Base-by-base conservation (phyloP, 169 alveolate genomes). In the Plasmodium malariae region DNA sequence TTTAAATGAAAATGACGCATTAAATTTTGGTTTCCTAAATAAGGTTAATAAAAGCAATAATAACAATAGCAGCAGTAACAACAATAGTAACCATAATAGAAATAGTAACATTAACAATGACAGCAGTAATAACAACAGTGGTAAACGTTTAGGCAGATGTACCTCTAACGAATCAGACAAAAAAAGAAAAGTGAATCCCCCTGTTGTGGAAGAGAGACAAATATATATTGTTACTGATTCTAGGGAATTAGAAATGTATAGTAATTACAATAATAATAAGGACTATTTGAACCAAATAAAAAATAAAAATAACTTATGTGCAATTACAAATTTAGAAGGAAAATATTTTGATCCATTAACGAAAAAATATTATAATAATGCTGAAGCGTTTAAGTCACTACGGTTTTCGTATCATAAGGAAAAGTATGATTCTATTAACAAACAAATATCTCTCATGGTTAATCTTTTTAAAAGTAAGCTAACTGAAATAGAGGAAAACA, bases 321-420 rank as follows among this genome's bases (percentile, higher is more conserved):
- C 92, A 6, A 70, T 86, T 36, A 86, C 87, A 34, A 86, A 86
- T 86, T 86, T 86, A 9, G 92, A 86, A 72, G 92, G 92, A 32
- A 68, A 43, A 36, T 86, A 86, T 70, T 86, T 86, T 65, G 92
- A 86, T 19, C 92, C 92, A 7, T 51, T 86, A 71, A 86, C 92
- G 19, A 28, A 71, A 86, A 54, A 68, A 68, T 86, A 86, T 86
- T 86, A 63, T 24, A 55, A 70, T 57, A 71, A 86, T 32, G 71
- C 74, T 37, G 62, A 62, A n/a, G 86, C 87, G 40, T 86, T 86
- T 55, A 86, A 86, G 57, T 32, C 43, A 14, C 37, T 86, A 71
- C 40, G 92, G 57, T 86, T 57, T 54, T 48, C 24, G 12, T 63
- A 86, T 86, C 87, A 70, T 63, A 43, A 70, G 57, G 49, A 69